Evolutionary conservation across 1,139 yeast species (phyloP).

Genomic region (Meyerozyma athensensis): DNA sequence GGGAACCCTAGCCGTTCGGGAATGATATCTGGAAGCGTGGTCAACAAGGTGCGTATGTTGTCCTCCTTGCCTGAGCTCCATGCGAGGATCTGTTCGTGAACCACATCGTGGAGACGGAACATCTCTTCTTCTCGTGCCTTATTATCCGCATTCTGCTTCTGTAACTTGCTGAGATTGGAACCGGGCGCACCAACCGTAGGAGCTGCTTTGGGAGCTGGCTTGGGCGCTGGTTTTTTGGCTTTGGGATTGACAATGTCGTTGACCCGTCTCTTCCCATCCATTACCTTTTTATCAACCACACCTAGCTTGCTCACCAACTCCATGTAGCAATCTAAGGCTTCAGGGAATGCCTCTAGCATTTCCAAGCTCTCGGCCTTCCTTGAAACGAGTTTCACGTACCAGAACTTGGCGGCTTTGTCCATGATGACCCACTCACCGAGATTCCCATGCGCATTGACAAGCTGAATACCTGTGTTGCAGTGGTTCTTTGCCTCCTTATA

Average conservation of each 20-base stretch:
- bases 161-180: slow-evolving; percentile 31
- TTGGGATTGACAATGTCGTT: slow-evolving; percentile 41
- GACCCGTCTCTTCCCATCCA: slow-evolving; percentile 85
- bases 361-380: slow-evolving; percentile 84
- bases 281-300: slow-evolving; percentile 52
- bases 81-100: slow-evolving; percentile 45
- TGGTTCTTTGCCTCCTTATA: slow-evolving; percentile 55
- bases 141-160: slow-evolving; percentile 43
- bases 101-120: slow-evolving; percentile 55
- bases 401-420: slow-evolving; percentile 57
- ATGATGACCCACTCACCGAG: slow-evolving; percentile 26
- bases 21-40: slow-evolving; percentile 60
- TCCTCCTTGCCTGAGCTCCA: slow-evolving; percentile 80
- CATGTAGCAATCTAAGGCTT: slow-evolving; percentile 60
- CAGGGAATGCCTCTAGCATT: slow-evolving; percentile 62
- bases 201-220: slow-evolving; percentile 8
- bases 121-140: slow-evolving; percentile 53
- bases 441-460: slow-evolving; percentile 44
- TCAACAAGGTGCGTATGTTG: slow-evolving; percentile 68
- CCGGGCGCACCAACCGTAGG: slow-evolving; percentile 8
- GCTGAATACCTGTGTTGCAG: slow-evolving; percentile 52
- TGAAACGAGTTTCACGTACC: slow-evolving; percentile 67
- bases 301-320: slow-evolving; percentile 60
- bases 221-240: slow-evolving; percentile 10
- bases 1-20: slow-evolving; percentile 58